Base-by-base conservation (phyloP, 2,329 filamentous ascomycete genomes). In the Aspergillus uvarum region DNA sequence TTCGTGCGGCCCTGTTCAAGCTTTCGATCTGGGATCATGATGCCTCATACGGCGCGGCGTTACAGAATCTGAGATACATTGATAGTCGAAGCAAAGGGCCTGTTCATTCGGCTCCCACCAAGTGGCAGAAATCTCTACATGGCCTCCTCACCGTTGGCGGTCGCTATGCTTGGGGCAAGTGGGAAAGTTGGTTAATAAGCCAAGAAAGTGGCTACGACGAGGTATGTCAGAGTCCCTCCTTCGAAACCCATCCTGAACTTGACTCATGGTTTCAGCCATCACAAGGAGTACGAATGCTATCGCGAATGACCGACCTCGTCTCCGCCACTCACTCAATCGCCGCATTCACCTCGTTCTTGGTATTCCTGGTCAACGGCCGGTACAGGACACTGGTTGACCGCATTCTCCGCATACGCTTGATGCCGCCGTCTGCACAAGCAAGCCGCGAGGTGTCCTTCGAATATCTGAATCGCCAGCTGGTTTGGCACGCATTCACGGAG, bases 401-500 rank as follows among this genome's bases (percentile, higher is more conserved):
- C 57, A 74, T 95, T 11, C 80, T 99, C 57, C 85, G 90, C 60
- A 88, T 99, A 76, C 88, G 94, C 58, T 85, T 99, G 49, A 89
- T 92, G 3, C 90, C 95, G 7, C 89, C 90, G 5, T 93, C 89
- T 3, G 92, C 86, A 70, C 91, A 96, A 72, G 89, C 96, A 64
- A 91, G 87, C 72, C 85, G 94, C 32, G 92, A 98, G 76, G 93
- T 99, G 26, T 96, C 91, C 1, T 98, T 99, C 73, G 95, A 99
- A 77, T 98, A 97, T 71, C 85, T 98, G 53, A 99, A 99, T 75
- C 88, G 95, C 51, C 95, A 99, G 78, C 86, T 99, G 11, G 95
- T 99, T 42, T 99, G 95, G 95, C 95, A 99, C 77, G 95, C 95
- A n/a, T 96, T 99, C 70, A 99, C 95, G 26, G 95, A 99, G 74